Base-by-base conservation (phyloP, 2,329 filamentous ascomycete genomes). In the Kalmusia sp. region DNA sequence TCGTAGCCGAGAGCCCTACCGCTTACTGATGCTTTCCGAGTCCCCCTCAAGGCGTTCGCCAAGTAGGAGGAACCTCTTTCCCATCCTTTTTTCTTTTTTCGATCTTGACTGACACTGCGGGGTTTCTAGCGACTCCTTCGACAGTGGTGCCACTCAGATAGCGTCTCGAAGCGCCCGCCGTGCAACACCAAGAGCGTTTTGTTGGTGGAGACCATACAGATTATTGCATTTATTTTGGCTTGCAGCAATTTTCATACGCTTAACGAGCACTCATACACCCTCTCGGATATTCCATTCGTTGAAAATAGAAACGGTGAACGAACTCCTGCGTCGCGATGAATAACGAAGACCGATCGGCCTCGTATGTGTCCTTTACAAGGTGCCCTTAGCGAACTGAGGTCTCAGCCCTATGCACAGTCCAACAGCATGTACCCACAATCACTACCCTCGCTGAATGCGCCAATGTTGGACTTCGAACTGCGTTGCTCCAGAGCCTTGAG, bases 161-260 rank as follows among this genome's bases (percentile, higher is more conserved):
- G 25, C 30, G 25, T 47, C 44, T 61, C 56, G 59, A 62, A 62
- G 59, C 59, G 56, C 50, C 56, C 46, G 51, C 19, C 19, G 51
- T 58, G 54, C 52, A 52, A 30, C 50, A 30, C 22, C 30, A n/a
- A 35, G 35, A 37, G 25, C 22, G 40, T 34, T n/a, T 24, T 25
- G 17, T 48, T 25, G 15, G 22, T 34, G 19, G 21, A 8, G 6
- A 30, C 15, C n/a, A 30, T 22, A n/a, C 15, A 38, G 7, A 14
- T 6, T 43, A 6, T 21, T n/a, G 1, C 21, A n/a, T 17, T 14
- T 19, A 17, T 30, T 31, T 48, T 21, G 15, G 24, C n/a, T 28
- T 34, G 21, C 25, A 41, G 43, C 15, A 24, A 33, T 22, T 21
- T 22, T 9, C 11, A 9, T 8, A 45, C 14, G 11, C 21, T 12